These are phyloP conservation scores for Aegilops bicornis DNA, from an alignment of 176 grass and related monocot genomes.

Conservation along the genomic window DNA sequence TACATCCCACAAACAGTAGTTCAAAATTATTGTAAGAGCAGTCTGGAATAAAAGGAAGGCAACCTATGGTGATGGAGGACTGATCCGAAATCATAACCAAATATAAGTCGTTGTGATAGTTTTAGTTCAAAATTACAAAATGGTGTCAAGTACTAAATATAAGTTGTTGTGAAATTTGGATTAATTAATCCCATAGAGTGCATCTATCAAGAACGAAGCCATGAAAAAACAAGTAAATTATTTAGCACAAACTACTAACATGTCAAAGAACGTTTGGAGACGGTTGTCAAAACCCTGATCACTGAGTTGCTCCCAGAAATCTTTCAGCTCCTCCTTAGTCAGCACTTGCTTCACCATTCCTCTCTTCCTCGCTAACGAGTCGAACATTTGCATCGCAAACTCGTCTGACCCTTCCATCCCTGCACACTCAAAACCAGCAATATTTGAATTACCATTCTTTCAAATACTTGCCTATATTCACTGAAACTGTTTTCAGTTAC, in stretches of 20 bases:
- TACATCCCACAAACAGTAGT: no score
- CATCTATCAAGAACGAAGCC: neutral
- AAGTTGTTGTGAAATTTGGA: no score
- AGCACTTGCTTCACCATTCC: constrained; percentile 64
- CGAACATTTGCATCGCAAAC: constrained; percentile 73
- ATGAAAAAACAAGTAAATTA: constrained; percentile 1
- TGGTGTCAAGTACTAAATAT: no score
- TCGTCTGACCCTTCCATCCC: constrained; percentile 93
- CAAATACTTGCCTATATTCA: constrained; percentile 10
- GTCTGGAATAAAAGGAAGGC: no score
- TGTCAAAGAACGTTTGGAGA: constrained; percentile 87
- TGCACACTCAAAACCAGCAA: constrained; percentile 44
- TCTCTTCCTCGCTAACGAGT: constrained; percentile 81
- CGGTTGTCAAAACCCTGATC: constrained; percentile 83
- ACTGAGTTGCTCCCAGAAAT: constrained; percentile 85
- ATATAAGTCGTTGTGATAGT: no score
- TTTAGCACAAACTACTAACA: constrained; percentile 47
- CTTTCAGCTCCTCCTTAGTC: constrained; percentile 78
- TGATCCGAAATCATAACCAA: no score
- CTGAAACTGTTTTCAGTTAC: constrained; percentile 32
- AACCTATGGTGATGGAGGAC: no score
- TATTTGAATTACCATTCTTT: neutral
- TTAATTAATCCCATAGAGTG: no score
- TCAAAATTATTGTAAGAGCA: no score
- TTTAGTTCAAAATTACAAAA: no score